These are phyloP conservation scores for Smittium mucronatum DNA, from an alignment of 371 early-diverging fungal species.

Conservation along the genomic window DNA sequence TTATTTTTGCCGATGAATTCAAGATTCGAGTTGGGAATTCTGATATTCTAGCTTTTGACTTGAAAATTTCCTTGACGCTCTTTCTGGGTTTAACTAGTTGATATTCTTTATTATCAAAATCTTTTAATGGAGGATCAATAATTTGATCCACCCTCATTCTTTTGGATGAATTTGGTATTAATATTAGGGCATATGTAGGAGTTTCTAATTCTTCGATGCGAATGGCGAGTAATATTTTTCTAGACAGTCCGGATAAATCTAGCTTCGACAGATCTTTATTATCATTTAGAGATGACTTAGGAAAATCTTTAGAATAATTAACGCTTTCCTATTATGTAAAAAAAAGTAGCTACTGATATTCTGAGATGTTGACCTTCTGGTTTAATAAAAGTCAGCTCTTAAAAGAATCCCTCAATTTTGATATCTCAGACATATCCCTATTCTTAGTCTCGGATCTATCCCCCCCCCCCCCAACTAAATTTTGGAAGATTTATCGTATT, in stretches of 20 bases:
- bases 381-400: neutral
- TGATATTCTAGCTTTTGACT: neutral
- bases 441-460: neutral
- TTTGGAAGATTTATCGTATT: neutral
- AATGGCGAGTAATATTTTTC: neutral
- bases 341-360: neutral
- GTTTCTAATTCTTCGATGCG: neutral
- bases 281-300: neutral
- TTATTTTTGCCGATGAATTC: neutral
- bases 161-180: neutral
- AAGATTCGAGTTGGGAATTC: neutral
- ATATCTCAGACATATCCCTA: neutral
- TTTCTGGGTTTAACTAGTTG: neutral
- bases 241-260: neutral
- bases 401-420: neutral
- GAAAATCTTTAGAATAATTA: neutral
- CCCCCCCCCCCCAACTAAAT: neutral
- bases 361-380: neutral
- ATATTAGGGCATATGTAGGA: neutral
- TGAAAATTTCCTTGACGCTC: neutral
- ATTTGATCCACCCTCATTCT: neutral
- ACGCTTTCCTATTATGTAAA: neutral
- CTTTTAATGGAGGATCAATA: neutral
- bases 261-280: neutral
- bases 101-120: neutral